Evolutionary conservation across 2,329 filamentous ascomycete genomes (phyloP), one percentile per base, ranked within the genome.

Genomic region (Alternaria angustiovoidea): DNA sequence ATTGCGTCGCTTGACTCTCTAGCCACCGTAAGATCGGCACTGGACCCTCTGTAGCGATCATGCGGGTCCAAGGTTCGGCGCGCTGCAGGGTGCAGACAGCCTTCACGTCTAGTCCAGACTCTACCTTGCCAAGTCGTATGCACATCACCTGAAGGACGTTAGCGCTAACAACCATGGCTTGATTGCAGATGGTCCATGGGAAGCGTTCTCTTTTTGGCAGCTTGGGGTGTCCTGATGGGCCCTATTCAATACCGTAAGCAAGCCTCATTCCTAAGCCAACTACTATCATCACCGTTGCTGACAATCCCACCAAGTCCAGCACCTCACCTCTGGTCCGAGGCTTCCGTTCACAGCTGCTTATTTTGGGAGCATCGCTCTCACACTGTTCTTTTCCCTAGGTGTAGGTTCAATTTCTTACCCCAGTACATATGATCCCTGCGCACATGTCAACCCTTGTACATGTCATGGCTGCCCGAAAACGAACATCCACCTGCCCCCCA

Each of bases 201-300:
- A 56, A 97, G 94, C 49, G 76, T 91, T 49, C 86, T 99, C 67
- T 98, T 98, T 83, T 86, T 98, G 72, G 87, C 88, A 70, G 97
- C 94, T 70, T 99, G 95, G 86, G 93, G 93, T 26, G 92, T 94
- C 68, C 87, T 98, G 81, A 96, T 97, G 92, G 95, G 95, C 44
- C 56, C 94, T 92, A 85, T 89, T 81, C 85, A 88, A 69, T 99
- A 98, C 79, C 79, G 82, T 72, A 69, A 71, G 69, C 62, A 79
- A 80, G 59, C 62, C 66, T 69, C 57, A 56, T 59, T 64, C 46
- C 51, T 52, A 22, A 49, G 46, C 46, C 63, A 48, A 55, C 54
- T 48, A 52, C 59, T 54, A 56, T 60, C 60, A 49, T 53, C 49
- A 30, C 41, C 52, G 16, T 54, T 59, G 64, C 69, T 75, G 51